Evolutionary conservation across 2,329 filamentous ascomycete species (phyloP).

Genomic region (Fragosphaeria purpurea): DNA sequence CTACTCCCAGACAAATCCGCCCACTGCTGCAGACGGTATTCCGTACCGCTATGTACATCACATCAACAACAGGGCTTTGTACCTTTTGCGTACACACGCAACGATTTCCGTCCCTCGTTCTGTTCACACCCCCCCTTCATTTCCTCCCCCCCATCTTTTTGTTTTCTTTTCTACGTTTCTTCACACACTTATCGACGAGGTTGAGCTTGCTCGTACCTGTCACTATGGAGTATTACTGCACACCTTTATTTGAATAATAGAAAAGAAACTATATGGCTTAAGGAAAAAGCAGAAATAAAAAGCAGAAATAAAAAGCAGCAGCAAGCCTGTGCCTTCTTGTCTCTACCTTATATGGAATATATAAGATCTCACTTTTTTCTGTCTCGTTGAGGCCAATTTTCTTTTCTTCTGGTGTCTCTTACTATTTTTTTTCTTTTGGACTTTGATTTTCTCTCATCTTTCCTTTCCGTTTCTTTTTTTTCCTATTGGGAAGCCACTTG

Average conservation of each 20-base stretch:
- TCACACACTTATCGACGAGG: background rate
- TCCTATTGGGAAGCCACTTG: background rate
- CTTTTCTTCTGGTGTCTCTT: too few species aligned
- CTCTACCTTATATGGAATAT: background rate
- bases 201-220: background rate
- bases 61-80: conserved; percentile 1
- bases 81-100: background rate
- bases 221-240: background rate
- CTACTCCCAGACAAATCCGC: too few species aligned
- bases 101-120: background rate
- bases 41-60: conserved; percentile 1
- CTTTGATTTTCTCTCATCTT: background rate
- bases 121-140: background rate
- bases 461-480: background rate
- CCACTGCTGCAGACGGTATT: background rate
- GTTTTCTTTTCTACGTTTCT: background rate
- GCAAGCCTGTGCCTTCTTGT: background rate
- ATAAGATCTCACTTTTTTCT: conserved; percentile 1
- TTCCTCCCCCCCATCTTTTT: background rate
- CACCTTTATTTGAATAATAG: background rate
- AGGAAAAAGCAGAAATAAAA: background rate
- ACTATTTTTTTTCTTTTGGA: too few species aligned
- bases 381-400: background rate
- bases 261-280: background rate
- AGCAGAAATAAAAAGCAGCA: background rate